Percentiles rank a stretch among this genome's conserved stretches.
Conservation (phyloP, 2,329 filamentous ascomycete genomes). For the Cladosporium sp. region DNA sequence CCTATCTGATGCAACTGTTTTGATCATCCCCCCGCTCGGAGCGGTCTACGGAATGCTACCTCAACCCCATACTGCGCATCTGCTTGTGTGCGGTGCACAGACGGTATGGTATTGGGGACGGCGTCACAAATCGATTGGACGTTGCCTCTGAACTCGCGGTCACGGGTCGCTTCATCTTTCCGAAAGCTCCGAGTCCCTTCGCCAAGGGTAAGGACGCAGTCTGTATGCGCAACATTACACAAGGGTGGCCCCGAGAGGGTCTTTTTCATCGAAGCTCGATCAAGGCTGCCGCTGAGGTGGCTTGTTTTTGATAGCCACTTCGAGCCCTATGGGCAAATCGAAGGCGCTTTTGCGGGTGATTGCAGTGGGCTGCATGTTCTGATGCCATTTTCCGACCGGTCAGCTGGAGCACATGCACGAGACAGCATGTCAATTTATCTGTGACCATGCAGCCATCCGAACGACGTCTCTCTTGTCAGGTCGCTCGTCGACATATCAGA, state of each 20-base stretch:
- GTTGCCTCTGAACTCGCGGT: conserved; percentile 2
- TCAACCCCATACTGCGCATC: conserved; percentile 12
- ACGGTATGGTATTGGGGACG: conserved; percentile 20
- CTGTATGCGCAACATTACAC: conserved; percentile 4
- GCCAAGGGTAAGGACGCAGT: conserved; percentile 1
- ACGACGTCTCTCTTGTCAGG: conserved; percentile 1
- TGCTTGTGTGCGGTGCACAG: conserved; percentile 21
- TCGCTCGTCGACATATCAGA: neutral
- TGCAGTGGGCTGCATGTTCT: neutral
- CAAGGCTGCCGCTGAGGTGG: neutral
- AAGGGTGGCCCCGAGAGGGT: neutral
- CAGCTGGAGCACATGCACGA: neutral
- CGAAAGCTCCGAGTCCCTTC: conserved; percentile 4
- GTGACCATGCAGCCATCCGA: conserved; percentile 3
- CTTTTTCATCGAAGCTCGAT: neutral
- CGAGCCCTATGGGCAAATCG: neutral
- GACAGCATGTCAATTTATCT: neutral
- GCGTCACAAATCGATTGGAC: conserved; percentile 17
- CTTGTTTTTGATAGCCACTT: neutral
- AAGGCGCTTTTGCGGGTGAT: neutral
- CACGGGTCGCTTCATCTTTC: conserved; percentile 3
- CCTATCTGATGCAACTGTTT: conserved; percentile 12
- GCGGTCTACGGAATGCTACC: conserved; percentile 25
- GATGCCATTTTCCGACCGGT: neutral
- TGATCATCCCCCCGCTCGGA: conserved; percentile 16